These are phyloP conservation scores for Hypoxylon trugodes DNA, from an alignment of 495 filamentous ascomycete genomes.

Conservation along the genomic window DNA sequence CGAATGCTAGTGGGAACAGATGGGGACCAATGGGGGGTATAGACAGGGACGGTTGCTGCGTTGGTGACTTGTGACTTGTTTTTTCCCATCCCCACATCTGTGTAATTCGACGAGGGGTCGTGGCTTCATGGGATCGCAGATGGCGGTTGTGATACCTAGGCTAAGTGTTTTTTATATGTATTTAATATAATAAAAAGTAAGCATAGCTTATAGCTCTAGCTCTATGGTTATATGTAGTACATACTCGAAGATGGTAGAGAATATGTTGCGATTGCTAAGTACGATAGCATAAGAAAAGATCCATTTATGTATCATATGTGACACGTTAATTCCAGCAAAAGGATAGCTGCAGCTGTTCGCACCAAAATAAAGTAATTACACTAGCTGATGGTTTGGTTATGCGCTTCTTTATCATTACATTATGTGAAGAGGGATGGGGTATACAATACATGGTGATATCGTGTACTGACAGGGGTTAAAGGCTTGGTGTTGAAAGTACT, in stretches of 20 bases:
- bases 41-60: constrained; percentile 31
- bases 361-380: no score
- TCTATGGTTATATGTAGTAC: no score
- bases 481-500: no score
- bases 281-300: neutral
- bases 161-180: neutral
- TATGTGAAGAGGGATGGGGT: no score
- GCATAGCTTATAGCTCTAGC: no score
- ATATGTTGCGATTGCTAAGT: neutral
- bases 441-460: no score
- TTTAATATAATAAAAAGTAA: neutral
- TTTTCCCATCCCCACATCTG: constrained; percentile 27
- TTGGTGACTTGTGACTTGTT: constrained; percentile 41
- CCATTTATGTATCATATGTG: no score
- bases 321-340: no score
- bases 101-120: constrained; percentile 27
- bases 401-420: no score
- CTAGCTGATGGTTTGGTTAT: no score
- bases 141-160: neutral
- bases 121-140: constrained; percentile 4
- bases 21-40: constrained; percentile 10
- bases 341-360: neutral
- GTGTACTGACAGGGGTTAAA: no score
- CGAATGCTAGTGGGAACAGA: neutral
- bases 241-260: neutral